Percentiles rank a stretch among this genome's conserved stretches.
Evolutionary conservation across 2,329 filamentous ascomycete species (phyloP).

Genomic region (Xylariales sp.): DNA sequence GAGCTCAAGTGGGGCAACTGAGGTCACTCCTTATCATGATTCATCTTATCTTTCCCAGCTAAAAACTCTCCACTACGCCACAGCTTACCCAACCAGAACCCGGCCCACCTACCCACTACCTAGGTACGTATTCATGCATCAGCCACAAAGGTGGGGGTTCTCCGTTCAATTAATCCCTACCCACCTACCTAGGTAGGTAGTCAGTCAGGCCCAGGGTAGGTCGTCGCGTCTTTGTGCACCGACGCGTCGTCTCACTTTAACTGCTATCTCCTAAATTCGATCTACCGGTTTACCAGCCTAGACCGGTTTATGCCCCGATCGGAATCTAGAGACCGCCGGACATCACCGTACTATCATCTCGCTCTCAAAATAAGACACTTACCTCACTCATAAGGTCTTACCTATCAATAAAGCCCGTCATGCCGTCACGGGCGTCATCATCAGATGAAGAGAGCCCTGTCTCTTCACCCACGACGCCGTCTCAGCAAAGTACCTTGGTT

Average conservation of each 20-base stretch:
- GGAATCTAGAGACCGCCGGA: neutral
- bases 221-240: conserved; percentile 22
- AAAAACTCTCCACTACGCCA: conserved; percentile 7
- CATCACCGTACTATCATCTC: neutral
- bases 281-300: neutral
- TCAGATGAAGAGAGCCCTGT: conserved; percentile 38
- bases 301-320: neutral
- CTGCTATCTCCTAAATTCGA: conserved; percentile 1
- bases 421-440: conserved; percentile 44
- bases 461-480: conserved; percentile 37
- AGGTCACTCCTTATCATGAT: conserved; percentile 16
- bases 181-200: too few relatives aligned
- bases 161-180: conserved; percentile 23
- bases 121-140: too few relatives aligned
- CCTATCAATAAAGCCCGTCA: conserved; percentile 19
- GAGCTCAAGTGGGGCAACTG: conserved; percentile 25
- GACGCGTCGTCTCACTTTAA: conserved; percentile 40
- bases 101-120: too few relatives aligned
- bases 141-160: conserved; percentile 20
- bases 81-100: neutral
- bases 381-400: neutral
- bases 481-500: conserved; percentile 44
- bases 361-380: neutral
- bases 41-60: conserved; percentile 12
- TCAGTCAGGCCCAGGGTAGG: conserved; percentile 4